Conservation (phyloP, 163 green algal genomes). For the Trebouxia gelatinosa region DNA sequence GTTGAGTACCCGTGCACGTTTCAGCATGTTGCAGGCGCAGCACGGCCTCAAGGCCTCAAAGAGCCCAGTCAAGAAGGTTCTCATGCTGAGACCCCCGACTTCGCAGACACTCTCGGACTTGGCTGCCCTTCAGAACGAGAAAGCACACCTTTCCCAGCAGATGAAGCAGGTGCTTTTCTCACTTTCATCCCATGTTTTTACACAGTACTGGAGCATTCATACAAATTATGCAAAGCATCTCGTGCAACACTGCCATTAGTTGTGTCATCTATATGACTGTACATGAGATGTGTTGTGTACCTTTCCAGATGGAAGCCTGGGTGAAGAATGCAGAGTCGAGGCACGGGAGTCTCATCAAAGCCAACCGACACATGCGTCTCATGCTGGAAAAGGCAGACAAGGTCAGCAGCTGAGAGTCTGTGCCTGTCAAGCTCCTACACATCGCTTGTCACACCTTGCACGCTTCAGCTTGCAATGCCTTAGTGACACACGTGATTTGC, state of each 20-base stretch:
- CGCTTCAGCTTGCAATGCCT: too few species aligned
- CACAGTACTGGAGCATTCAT: too few species aligned
- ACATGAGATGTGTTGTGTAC: too few species aligned
- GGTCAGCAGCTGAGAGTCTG: not conserved
- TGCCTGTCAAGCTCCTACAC: too few species aligned
- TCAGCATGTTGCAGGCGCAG: too few species aligned
- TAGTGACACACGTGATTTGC: too few species aligned
- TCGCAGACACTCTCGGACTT: conserved; percentile 3
- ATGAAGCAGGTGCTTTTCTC: conserved; percentile 8
- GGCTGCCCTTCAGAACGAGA: conserved; percentile 5
- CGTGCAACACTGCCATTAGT: too few species aligned
- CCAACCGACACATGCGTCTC: conserved; percentile 25
- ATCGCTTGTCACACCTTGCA: too few species aligned
- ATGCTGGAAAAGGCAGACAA: conserved; percentile 21
- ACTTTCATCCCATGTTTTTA: not conserved
- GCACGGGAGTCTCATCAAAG: conserved; percentile 17
- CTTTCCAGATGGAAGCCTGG: conserved; percentile 34
- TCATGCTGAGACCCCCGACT: conserved; percentile 3
- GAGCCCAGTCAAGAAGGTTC: conserved; percentile 5
- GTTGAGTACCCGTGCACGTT: too few species aligned
- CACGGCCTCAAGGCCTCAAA: not conserved
- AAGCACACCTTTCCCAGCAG: conserved; percentile 5
- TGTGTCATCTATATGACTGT: too few species aligned
- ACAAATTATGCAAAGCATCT: too few species aligned
- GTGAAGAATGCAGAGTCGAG: conserved; percentile 18